A percentile compares a stretch with the other conserved stretches of the same genome.
These are phyloP conservation scores for Acrocalymma vagum DNA, from an alignment of 2,329 filamentous ascomycete species.

Conservation along the genomic window DNA sequence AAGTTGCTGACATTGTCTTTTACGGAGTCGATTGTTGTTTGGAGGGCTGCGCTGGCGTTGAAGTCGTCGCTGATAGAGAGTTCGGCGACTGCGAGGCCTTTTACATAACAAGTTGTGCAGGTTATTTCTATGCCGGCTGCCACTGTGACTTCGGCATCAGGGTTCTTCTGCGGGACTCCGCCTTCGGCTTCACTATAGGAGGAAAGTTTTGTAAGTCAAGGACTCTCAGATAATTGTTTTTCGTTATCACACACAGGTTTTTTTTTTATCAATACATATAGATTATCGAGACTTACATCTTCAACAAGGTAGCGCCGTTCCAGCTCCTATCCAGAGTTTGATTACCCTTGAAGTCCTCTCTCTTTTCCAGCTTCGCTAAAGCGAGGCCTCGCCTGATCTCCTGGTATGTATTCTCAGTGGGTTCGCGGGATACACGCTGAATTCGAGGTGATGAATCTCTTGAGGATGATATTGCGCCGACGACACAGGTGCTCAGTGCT, in stretches of 20 bases:
- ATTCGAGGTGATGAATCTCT: too few relatives aligned
- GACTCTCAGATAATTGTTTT: not conserved
- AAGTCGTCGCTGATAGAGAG: slow-evolving; percentile 55
- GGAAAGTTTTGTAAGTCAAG: not conserved
- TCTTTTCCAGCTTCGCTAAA: slow-evolving; percentile 7
- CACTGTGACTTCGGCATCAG: slow-evolving; percentile 16
- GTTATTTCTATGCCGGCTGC: slow-evolving; percentile 50
- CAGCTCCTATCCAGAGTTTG: slow-evolving; percentile 50
- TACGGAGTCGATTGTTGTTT: slow-evolving; percentile 20
- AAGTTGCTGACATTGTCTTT: slow-evolving; percentile 25
- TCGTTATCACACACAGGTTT: too few relatives aligned
- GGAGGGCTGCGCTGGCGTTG: slow-evolving; percentile 41
- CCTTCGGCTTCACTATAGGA: slow-evolving; percentile 7
- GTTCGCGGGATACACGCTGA: slow-evolving; percentile 18
- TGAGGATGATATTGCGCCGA: too few relatives aligned
- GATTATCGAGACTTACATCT: slow-evolving; percentile 36
- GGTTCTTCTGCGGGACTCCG: slow-evolving; percentile 15
- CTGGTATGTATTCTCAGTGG: slow-evolving; percentile 15
- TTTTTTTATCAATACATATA: too few relatives aligned
- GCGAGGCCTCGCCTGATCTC: slow-evolving; percentile 19
- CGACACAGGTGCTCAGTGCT: too few relatives aligned
- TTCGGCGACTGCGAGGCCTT: slow-evolving; percentile 54
- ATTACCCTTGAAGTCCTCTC: slow-evolving; percentile 20
- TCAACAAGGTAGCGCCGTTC: slow-evolving; percentile 49
- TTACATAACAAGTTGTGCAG: slow-evolving; percentile 62